Evolutionary conservation across 2,329 filamentous ascomycete genomes (phyloP), one percentile per base, ranked within the genome.

Genomic region (Pseudocercospora macadamiae): DNA sequence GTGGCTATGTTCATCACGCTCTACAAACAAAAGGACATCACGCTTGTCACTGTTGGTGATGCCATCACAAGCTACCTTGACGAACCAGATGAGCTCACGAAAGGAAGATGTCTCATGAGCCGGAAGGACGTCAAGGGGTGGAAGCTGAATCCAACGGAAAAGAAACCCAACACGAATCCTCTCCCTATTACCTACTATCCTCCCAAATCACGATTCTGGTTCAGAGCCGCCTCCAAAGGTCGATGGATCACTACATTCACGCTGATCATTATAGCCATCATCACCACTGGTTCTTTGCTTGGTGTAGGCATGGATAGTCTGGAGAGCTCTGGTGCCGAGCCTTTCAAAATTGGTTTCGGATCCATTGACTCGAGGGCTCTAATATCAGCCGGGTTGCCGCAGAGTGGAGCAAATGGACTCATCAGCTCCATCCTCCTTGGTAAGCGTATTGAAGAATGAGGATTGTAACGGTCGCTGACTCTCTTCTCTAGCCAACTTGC

Each of bases 1-100:
- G 25, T 60, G 6, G 42, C 52, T n/a, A 65, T 65, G 61, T 44
- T 64, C 21, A 21, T 47, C 12, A 52, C 59, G 14, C 45, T 65
- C 7, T 51, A 56, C 18, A 37, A 32, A 10, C 44, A 60, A 9
- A 48, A 42, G 30, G 63, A 64, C 9, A 51, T 36, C 3, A 51
- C 61, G 10, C 51, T 65, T 8, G 55, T 64, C 12, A 66, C 64
- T n/a, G 49, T 66, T 9, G 65, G 65, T 3, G 65, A 67, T 55
- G 64, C 64, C 9, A 54, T 67, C 26, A 47, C 64, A 1, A 64
- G 64, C 54, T 67, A 59, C 19, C 54, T 66, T 14, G 56, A 62
- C 4, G 26, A 51, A 8, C 60, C 64, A 8, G 62, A 64, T 37
- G 26, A 48, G 10, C 30, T 53, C 2, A 68, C 64, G 4, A 59